These are phyloP conservation scores for Fallopia convolvulus DNA, from an alignment of 148 eudicot species.

Conservation along the genomic window DNA sequence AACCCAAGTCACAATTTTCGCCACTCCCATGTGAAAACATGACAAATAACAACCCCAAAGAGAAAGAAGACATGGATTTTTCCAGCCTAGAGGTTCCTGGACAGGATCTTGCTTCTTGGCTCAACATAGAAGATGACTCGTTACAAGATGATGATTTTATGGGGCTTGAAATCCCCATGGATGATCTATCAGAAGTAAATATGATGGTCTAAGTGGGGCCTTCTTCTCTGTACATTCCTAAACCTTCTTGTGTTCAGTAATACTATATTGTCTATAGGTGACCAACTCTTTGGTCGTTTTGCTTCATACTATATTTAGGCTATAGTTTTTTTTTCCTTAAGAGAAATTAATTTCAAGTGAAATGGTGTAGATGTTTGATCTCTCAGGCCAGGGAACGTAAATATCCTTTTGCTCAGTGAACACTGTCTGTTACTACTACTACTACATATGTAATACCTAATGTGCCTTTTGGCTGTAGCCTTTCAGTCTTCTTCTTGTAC, in stretches of 20 bases:
- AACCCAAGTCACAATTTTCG: slow-evolving; percentile 30
- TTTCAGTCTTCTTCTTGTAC: slow-evolving; percentile 1
- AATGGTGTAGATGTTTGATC: slow-evolving; percentile 5
- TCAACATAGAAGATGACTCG: slow-evolving; percentile 63
- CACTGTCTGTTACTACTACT: neutral
- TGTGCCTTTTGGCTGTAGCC: slow-evolving; percentile 1
- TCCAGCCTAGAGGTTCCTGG: slow-evolving; percentile 50
- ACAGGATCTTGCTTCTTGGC: slow-evolving; percentile 66
- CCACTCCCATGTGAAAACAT: slow-evolving; percentile 24
- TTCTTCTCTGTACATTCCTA: slow-evolving; percentile 31
- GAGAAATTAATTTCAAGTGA: slow-evolving; percentile 1
- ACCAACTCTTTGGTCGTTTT: slow-evolving; percentile 27
- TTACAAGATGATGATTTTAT: slow-evolving; percentile 42
- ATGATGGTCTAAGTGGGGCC: slow-evolving; percentile 44
- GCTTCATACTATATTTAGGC: slow-evolving; percentile 24
- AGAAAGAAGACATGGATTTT: slow-evolving; percentile 34
- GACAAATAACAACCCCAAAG: slow-evolving; percentile 22
- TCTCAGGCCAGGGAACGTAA: slow-evolving; percentile 3
- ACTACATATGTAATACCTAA: neutral
- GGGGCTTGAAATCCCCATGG: slow-evolving; percentile 81
- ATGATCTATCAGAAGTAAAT: slow-evolving; percentile 62
- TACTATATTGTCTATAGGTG: slow-evolving; percentile 13
- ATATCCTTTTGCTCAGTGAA: slow-evolving; percentile 8
- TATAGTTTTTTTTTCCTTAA: slow-evolving; percentile 27
- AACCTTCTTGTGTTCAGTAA: slow-evolving; percentile 12